phyloP scores from a whole-genome alignment of 441 rosid genomes.

The Gossypium laxum region DNA sequence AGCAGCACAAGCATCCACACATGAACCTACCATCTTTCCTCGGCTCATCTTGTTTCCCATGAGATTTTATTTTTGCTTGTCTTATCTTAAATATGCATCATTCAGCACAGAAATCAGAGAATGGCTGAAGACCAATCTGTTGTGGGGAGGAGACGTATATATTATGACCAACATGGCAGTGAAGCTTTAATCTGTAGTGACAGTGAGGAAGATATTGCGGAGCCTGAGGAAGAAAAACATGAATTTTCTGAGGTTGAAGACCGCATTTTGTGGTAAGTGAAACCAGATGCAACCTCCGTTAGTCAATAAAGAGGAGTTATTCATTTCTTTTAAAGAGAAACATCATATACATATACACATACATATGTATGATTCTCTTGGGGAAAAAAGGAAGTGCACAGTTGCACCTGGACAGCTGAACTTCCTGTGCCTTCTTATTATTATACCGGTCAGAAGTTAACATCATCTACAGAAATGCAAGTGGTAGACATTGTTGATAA shows the following conservation, averaged over 20 bases:
- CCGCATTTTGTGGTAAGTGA: conserved; percentile 54
- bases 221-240: conserved; percentile 47
- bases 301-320: not conserved
- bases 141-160: conserved; percentile 70
- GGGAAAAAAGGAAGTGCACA: not conserved
- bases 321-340: not conserved
- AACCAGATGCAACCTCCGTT: not conserved
- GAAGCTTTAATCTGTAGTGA: conserved; percentile 78
- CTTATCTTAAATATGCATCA: conserved; percentile 28
- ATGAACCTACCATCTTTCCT: not conserved
- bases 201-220: conserved; percentile 59
- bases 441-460: not conserved
- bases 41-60: conserved; percentile 8
- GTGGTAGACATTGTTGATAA: not conserved
- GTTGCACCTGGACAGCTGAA: not conserved
- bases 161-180: conserved; percentile 69
- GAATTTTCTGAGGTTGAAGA: conserved; percentile 58
- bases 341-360: not conserved
- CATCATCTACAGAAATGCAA: not conserved
- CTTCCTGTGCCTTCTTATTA: conserved; percentile 1
- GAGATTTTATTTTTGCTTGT: conserved; percentile 20
- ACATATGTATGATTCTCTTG: not conserved
- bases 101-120: conserved; percentile 64
- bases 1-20: not conserved
- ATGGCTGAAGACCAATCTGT: conserved; percentile 82